phyloP scores from a whole-genome alignment of 108 stramenopile species.

The Pseudonitzschia multiseries region DNA sequence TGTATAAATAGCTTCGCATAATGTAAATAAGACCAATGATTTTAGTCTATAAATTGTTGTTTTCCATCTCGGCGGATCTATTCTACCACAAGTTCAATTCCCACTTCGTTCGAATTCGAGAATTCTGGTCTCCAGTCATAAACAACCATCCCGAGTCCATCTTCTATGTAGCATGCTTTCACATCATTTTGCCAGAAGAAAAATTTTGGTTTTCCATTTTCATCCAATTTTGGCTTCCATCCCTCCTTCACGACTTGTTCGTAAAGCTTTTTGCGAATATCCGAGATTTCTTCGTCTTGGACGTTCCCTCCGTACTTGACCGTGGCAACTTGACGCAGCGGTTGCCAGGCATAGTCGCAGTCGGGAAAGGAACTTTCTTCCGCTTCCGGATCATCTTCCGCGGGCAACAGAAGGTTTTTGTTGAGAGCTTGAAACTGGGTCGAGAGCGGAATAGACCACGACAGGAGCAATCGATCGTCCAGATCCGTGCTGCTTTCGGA shows the following conservation, averaged over 20 bases:
- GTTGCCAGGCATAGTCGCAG: slow-evolving; percentile 36
- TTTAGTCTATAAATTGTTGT: not conserved
- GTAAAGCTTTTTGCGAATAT: slow-evolving; percentile 67
- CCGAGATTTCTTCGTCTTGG: slow-evolving; percentile 73
- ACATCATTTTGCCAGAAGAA: slow-evolving; percentile 79
- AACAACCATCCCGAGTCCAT: slow-evolving; percentile 81
- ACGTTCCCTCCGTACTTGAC: slow-evolving; percentile 66
- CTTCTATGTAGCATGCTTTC: slow-evolving; percentile 75
- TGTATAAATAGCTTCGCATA: not conserved
- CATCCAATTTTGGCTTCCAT: slow-evolving; percentile 63
- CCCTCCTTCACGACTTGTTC: slow-evolving; percentile 74
- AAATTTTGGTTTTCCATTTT: slow-evolving; percentile 72
- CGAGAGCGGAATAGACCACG: slow-evolving; percentile 64
- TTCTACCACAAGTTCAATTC: slow-evolving; percentile 69
- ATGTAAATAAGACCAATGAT: not conserved
- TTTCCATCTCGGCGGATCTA: not conserved
- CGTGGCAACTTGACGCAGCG: slow-evolving; percentile 66
- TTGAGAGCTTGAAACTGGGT: slow-evolving; percentile 49
- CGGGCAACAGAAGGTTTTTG: slow-evolving; percentile 53
- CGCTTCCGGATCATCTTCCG: slow-evolving; percentile 36
- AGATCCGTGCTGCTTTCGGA: not conserved
- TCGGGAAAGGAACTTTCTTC: slow-evolving; percentile 19
- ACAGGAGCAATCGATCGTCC: slow-evolving; percentile 36
- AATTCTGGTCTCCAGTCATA: slow-evolving; percentile 77
- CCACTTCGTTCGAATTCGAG: slow-evolving; percentile 66